These are phyloP conservation scores for Lyophyllum shimeji DNA, from an alignment of 768 basidiomycete genomes.

Conservation along the genomic window DNA sequence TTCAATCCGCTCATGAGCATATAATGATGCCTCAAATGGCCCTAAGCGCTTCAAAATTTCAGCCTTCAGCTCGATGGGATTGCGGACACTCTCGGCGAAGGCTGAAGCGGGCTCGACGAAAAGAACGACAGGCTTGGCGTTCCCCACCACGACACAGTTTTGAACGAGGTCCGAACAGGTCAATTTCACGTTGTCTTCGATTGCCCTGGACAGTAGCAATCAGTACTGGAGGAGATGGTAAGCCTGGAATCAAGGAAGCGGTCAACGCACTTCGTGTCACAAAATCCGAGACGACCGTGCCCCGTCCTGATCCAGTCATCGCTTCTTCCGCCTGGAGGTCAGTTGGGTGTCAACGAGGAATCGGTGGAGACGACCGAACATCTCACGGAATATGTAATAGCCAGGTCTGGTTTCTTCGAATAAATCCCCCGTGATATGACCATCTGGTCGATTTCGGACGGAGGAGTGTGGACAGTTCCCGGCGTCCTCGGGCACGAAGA, in stretches of 20 bases:
- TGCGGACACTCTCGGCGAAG: background rate
- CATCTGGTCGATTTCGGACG: slow-evolving; percentile 5
- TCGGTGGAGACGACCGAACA: background rate
- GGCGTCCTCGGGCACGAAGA: slow-evolving; percentile 9
- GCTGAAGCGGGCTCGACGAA: background rate
- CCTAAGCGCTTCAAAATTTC: background rate
- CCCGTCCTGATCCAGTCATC: slow-evolving; percentile 13
- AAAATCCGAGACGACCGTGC: background rate
- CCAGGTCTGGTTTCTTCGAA: slow-evolving; percentile 10
- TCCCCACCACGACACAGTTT: slow-evolving; percentile 7
- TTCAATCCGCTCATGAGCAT: background rate
- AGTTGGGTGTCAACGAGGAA: background rate
- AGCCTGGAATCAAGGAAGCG: background rate
- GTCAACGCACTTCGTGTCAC: slow-evolving; percentile 6
- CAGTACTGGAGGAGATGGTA: background rate
- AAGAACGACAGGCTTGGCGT: slow-evolving; percentile 9
- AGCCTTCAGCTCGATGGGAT: background rate
- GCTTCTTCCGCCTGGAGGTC: slow-evolving; percentile 4
- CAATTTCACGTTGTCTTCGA: slow-evolving; percentile 2
- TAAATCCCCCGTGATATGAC: slow-evolving; percentile 12
- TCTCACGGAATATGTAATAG: slow-evolving; percentile 7
- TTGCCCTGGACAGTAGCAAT: background rate
- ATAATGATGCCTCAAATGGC: background rate
- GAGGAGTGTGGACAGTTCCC: slow-evolving; percentile 9
- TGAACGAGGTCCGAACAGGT: slow-evolving; percentile 4